Evolutionary conservation across 179 eudicot species (phyloP).

Genomic region (Drosera spatulata): DNA sequence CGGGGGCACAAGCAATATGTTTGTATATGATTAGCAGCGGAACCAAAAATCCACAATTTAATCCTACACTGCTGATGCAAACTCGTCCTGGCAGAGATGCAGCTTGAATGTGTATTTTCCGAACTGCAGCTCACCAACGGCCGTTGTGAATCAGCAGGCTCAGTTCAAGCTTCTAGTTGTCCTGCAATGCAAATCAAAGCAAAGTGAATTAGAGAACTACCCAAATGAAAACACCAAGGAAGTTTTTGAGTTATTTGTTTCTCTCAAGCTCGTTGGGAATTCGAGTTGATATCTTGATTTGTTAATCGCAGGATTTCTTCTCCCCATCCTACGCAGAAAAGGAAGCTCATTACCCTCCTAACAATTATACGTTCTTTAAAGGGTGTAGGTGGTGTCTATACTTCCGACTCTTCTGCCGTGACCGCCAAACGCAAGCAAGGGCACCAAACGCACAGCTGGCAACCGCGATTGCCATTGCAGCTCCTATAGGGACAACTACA

Average conservation of each 20-base stretch:
- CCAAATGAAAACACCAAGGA: neutral
- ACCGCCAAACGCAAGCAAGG: slow-evolving; percentile 92
- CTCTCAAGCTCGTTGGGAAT: neutral
- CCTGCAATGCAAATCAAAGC: slow-evolving; percentile 36
- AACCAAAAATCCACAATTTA: too few relatives aligned
- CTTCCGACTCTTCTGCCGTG: slow-evolving; percentile 92
- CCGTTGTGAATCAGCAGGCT: neutral
- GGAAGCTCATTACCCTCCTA: slow-evolving; percentile 30
- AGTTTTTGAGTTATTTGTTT: neutral
- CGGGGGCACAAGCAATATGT: too few relatives aligned
- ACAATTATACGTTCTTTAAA: slow-evolving; percentile 65
- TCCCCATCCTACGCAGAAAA: slow-evolving; percentile 6
- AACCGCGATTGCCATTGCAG: slow-evolving; percentile 81
- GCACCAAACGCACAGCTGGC: slow-evolving; percentile 95
- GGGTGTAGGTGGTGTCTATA: slow-evolving; percentile 70
- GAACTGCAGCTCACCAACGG: too few relatives aligned
- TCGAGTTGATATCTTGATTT: neutral
- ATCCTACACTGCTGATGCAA: too few relatives aligned
- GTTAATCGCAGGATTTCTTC: slow-evolving; percentile 7
- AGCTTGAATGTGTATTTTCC: too few relatives aligned
- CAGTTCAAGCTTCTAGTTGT: slow-evolving; percentile 13
- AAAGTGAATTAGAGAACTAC: slow-evolving; percentile 9
- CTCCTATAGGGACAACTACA: slow-evolving; percentile 78
- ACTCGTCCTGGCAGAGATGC: too few relatives aligned
- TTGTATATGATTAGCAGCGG: too few relatives aligned